phyloP scores from a whole-genome alignment of 106 monocot genomes.

The Apostasia shenzhenica region DNA sequence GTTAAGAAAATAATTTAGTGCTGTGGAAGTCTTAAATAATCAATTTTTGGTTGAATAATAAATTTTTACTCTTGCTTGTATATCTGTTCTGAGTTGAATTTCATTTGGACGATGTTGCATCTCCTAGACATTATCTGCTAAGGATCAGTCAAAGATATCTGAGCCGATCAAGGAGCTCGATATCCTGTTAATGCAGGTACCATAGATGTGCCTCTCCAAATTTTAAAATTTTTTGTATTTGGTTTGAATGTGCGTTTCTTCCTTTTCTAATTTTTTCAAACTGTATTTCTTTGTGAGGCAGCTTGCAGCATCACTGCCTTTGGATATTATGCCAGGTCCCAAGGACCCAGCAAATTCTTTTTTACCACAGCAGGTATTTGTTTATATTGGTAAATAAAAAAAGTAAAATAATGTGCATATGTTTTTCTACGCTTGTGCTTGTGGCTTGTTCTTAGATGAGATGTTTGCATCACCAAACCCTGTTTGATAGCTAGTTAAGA shows the following conservation, averaged over 20 bases:
- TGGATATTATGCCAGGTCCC: conserved; percentile 95
- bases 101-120: conserved; percentile 1
- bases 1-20: neutral
- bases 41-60: neutral
- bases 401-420: too few relatives aligned
- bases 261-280: neutral
- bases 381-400: conserved; percentile 1
- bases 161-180: conserved; percentile 96
- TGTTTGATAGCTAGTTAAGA: too few relatives aligned
- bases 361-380: conserved; percentile 87
- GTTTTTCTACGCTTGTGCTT: too few relatives aligned
- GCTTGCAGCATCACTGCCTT: conserved; percentile 86
- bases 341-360: conserved; percentile 91
- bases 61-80: neutral
- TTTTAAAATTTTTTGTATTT: neutral
- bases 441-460: too few relatives aligned
- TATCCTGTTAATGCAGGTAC: conserved; percentile 90
- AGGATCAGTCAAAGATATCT: conserved; percentile 73
- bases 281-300: conserved; percentile 22
- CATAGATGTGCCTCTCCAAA: neutral
- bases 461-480: too few relatives aligned
- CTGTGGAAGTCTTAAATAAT: neutral
- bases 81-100: neutral
- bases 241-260: neutral
- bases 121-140: conserved; percentile 49